These are phyloP conservation scores for Musa acuminata DNA, from an alignment of 176 grass and related monocot genomes.

Conservation along the genomic window DNA sequence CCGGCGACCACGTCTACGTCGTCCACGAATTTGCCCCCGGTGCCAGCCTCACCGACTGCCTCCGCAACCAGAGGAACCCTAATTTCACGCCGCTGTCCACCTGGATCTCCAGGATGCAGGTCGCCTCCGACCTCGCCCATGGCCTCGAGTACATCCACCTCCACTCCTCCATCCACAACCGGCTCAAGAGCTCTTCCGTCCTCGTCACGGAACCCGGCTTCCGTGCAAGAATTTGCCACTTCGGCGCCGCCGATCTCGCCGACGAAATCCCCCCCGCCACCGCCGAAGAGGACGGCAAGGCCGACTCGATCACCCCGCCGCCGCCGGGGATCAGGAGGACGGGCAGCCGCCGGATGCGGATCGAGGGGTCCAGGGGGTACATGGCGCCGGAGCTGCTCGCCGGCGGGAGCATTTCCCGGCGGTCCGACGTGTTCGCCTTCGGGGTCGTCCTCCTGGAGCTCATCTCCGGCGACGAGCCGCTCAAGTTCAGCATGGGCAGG, in stretches of 20 bases:
- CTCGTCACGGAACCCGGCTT: slow-evolving; percentile 41
- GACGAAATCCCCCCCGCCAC: neutral
- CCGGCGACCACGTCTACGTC: slow-evolving; percentile 52
- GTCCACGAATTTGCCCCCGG: slow-evolving; percentile 52
- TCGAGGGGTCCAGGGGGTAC: slow-evolving; percentile 32
- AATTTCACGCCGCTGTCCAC: slow-evolving; percentile 42
- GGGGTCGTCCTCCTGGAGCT: slow-evolving; percentile 56
- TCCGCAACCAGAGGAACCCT: slow-evolving; percentile 36
- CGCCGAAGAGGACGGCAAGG: neutral
- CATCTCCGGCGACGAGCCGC: slow-evolving; percentile 41
- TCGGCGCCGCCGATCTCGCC: slow-evolving; percentile 39
- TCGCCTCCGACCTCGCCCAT: slow-evolving; percentile 47
- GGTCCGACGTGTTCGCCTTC: slow-evolving; percentile 51
- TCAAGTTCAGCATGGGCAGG: slow-evolving; percentile 39
- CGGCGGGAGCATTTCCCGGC: slow-evolving; percentile 16
- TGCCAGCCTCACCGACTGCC: slow-evolving; percentile 40
- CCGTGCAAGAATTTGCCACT: slow-evolving; percentile 48
- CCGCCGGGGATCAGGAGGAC: neutral
- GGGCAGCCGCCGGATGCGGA: slow-evolving; percentile 17
- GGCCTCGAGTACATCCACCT: slow-evolving; percentile 76
- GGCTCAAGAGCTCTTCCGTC: slow-evolving; percentile 33
- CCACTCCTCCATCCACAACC: slow-evolving; percentile 45
- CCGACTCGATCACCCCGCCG: neutral
- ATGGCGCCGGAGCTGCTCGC: slow-evolving; percentile 26
- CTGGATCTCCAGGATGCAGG: slow-evolving; percentile 40